Percentiles rank a stretch among this genome's conserved stretches.
Conservation (phyloP, 192 early-diverging fungal genomes). For the Gaertneriomyces sp. region DNA sequence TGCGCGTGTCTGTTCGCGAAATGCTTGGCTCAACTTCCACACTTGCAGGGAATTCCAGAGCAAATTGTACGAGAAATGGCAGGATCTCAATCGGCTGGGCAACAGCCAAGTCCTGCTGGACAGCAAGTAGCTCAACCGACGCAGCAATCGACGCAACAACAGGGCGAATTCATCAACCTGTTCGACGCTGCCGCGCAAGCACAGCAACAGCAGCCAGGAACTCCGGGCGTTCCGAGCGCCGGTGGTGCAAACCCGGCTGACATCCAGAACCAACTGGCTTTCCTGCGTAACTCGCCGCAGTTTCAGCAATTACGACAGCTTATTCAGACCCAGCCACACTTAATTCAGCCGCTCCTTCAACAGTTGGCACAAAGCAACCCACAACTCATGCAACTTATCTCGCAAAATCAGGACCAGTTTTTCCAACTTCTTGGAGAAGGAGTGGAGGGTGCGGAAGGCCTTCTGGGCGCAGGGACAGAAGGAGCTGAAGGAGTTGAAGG, state of each 20-base stretch:
- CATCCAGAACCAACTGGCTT: constrained; percentile 39
- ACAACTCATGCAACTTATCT: constrained; percentile 72
- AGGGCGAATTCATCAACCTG: constrained; percentile 39
- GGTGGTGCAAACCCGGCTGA: constrained; percentile 33
- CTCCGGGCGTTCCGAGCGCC: constrained; percentile 18
- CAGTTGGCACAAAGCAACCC: constrained; percentile 84
- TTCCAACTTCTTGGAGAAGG: constrained; percentile 62
- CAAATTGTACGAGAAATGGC: constrained; percentile 50
- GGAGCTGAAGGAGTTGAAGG: constrained; percentile 60
- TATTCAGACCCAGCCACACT: constrained; percentile 78
- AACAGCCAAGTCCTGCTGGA: constrained; percentile 24
- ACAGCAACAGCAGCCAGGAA: constrained; percentile 13
- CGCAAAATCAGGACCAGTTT: constrained; percentile 74
- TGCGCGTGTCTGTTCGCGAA: background rate
- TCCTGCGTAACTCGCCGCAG: constrained; percentile 75
- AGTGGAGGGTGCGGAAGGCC: constrained; percentile 23
- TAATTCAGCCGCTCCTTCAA: constrained; percentile 80
- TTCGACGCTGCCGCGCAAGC: constrained; percentile 41
- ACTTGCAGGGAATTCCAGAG: constrained; percentile 75
- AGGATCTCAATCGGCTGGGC: constrained; percentile 39
- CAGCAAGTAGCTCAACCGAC: constrained; percentile 12
- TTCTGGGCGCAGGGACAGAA: no score
- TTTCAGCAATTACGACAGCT: constrained; percentile 89
- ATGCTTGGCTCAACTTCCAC: constrained; percentile 2
- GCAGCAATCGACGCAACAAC: constrained; percentile 11